Percentiles rank a stretch among this genome's conserved stretches.
Conservation (phyloP, 169 alveolate genomes). For the Babesia bovis region DNA sequence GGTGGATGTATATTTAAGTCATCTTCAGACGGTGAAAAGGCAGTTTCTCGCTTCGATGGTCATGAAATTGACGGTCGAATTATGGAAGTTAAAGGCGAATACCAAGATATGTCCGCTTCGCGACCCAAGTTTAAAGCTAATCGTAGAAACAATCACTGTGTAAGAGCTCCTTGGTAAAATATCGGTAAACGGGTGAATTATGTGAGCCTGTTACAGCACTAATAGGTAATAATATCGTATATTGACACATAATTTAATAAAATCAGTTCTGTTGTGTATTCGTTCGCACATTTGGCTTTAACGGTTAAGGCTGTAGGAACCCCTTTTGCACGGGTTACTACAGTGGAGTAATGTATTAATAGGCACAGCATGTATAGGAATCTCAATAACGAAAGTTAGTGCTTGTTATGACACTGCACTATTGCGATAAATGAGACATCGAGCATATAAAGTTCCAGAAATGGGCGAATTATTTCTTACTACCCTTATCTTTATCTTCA, state of each 20-base stretch:
- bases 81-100: constrained; percentile 54
- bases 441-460: neutral
- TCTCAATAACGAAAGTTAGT: no score
- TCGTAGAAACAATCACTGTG: neutral
- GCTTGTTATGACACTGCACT: neutral
- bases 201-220: no score
- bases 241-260: no score
- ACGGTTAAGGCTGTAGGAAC: no score
- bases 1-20: constrained; percentile 73
- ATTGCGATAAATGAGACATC: neutral
- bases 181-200: no score
- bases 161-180: constrained; percentile 27
- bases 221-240: no score
- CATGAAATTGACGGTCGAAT: constrained; percentile 33
- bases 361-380: no score
- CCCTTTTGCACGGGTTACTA: no score
- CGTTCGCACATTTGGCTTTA: no score
- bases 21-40: constrained; percentile 70
- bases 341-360: no score
- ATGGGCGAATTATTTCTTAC: neutral
- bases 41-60: constrained; percentile 68
- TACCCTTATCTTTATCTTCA: neutral
- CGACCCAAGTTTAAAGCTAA: neutral
- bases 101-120: neutral
- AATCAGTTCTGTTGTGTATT: no score